Conservation (phyloP, 352 stramenopile species). For the Phytophthora ramorum region DNA sequence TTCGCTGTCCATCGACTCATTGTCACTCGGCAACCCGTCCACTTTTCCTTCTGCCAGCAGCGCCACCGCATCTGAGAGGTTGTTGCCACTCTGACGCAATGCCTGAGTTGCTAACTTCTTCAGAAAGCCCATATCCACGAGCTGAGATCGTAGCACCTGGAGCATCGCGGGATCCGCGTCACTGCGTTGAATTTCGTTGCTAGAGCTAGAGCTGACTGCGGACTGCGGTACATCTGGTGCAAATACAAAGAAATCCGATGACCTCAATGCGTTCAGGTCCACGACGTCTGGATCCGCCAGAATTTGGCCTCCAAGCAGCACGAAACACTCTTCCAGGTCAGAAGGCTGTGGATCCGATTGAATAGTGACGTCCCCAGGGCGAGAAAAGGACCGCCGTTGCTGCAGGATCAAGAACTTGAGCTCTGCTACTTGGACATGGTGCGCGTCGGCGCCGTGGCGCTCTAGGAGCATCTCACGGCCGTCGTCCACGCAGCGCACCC, state of each 20-base stretch:
- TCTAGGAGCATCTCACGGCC: conserved; percentile 63
- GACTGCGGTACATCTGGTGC: conserved; percentile 38
- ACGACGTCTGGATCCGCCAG: conserved; percentile 65
- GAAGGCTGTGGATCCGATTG: conserved; percentile 3
- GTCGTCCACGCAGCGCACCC: conserved; percentile 63
- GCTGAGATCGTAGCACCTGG: conserved; percentile 35
- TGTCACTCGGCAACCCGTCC: background rate
- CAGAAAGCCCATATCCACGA: conserved; percentile 75
- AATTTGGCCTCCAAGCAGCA: conserved; percentile 65
- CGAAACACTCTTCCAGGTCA: conserved; percentile 40
- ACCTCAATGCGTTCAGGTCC: conserved; percentile 55
- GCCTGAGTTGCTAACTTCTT: conserved; percentile 33
- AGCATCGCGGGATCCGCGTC: conserved; percentile 14
- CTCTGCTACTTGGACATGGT: conserved; percentile 51
- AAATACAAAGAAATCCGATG: conserved; percentile 75
- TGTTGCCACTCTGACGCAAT: conserved; percentile 34
- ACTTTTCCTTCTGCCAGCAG: conserved; percentile 42
- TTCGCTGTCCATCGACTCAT: background rate
- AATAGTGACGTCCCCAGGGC: conserved; percentile 3
- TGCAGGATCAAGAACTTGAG: conserved; percentile 58
- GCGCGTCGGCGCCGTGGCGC: conserved; percentile 40
- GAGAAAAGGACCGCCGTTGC: conserved; percentile 29
- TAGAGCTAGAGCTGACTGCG: background rate
- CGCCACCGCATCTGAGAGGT: conserved; percentile 48
- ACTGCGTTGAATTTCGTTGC: conserved; percentile 20